These are phyloP conservation scores for Xylaria bambusicola DNA, from an alignment of 495 filamentous ascomycete species.

Conservation along the genomic window DNA sequence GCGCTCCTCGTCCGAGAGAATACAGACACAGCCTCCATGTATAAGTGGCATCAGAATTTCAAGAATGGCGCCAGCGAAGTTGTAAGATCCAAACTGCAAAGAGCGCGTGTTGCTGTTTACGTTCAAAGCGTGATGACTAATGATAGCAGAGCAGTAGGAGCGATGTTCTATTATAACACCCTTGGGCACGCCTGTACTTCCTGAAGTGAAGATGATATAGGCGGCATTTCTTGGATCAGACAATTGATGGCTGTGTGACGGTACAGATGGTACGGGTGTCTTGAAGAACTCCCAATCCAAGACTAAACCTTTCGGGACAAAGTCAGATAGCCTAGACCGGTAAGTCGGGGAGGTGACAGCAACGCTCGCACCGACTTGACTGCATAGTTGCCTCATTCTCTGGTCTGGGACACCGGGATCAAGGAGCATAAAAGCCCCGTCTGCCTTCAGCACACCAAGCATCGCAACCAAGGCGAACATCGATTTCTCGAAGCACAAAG, in stretches of 20 bases:
- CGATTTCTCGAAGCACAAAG: conserved; percentile 57
- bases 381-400: conserved; percentile 37
- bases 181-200: conserved; percentile 45
- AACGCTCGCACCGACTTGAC: background rate
- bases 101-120: too few relatives aligned
- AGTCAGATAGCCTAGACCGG: too few relatives aligned
- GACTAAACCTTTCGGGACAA: too few relatives aligned
- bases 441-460: conserved; percentile 57
- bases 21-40: conserved; percentile 62
- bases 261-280: too few relatives aligned
- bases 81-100: conserved; percentile 60
- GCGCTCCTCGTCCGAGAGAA: conserved; percentile 50
- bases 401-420: conserved; percentile 55
- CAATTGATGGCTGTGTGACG: too few relatives aligned
- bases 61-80: conserved; percentile 58
- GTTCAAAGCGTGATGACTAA: too few relatives aligned
- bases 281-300: too few relatives aligned
- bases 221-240: background rate
- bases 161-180: conserved; percentile 36
- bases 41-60: conserved; percentile 60
- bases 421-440: conserved; percentile 59
- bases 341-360: background rate
- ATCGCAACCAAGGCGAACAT: conserved; percentile 54
- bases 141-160: too few relatives aligned
- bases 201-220: conserved; percentile 46